Conservation (phyloP, 495 filamentous ascomycete genomes). For the Annulohypoxylon bovei region DNA sequence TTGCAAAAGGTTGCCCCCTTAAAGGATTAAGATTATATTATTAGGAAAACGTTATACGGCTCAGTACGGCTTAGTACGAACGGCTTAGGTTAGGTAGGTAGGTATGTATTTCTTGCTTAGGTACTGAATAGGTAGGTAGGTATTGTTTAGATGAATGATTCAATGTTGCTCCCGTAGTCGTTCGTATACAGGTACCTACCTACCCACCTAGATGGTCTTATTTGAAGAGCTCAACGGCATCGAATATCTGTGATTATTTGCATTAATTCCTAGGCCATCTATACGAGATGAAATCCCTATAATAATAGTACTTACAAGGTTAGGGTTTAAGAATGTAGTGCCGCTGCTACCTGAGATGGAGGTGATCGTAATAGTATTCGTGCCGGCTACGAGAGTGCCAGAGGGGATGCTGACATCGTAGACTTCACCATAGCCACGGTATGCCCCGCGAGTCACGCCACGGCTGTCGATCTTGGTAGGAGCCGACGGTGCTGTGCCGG, state of each 20-base stretch:
- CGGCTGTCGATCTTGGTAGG: slow-evolving; percentile 71
- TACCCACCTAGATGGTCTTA: not conserved
- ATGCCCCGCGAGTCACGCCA: slow-evolving; percentile 72
- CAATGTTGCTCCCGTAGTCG: not conserved
- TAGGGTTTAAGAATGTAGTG: slow-evolving; percentile 64
- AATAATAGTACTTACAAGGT: slow-evolving; percentile 62
- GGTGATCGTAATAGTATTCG: slow-evolving; percentile 70
- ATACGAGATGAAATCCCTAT: not conserved
- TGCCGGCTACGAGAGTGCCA: slow-evolving; percentile 65
- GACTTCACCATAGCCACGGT: slow-evolving; percentile 68
- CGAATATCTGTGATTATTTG: slow-evolving; percentile 58
- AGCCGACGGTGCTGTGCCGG: slow-evolving; percentile 58
- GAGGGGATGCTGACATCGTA: slow-evolving; percentile 66
- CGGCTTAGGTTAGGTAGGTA: too few relatives aligned
- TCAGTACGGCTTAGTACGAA: too few relatives aligned
- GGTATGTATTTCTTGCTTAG: too few relatives aligned
- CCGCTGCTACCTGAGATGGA: slow-evolving; percentile 68
- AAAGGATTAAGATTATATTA: too few relatives aligned
- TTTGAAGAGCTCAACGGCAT: slow-evolving; percentile 64
- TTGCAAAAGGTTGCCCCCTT: too few relatives aligned
- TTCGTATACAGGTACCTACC: not conserved
- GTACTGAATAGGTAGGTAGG: too few relatives aligned
- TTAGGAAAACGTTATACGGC: too few relatives aligned
- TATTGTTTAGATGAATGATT: too few relatives aligned
- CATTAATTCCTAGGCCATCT: not conserved